Percentiles rank a stretch among this genome's conserved stretches.
These are phyloP conservation scores for Hypoxylon fragiforme DNA, from an alignment of 495 filamentous ascomycete genomes.

Conservation along the genomic window DNA sequence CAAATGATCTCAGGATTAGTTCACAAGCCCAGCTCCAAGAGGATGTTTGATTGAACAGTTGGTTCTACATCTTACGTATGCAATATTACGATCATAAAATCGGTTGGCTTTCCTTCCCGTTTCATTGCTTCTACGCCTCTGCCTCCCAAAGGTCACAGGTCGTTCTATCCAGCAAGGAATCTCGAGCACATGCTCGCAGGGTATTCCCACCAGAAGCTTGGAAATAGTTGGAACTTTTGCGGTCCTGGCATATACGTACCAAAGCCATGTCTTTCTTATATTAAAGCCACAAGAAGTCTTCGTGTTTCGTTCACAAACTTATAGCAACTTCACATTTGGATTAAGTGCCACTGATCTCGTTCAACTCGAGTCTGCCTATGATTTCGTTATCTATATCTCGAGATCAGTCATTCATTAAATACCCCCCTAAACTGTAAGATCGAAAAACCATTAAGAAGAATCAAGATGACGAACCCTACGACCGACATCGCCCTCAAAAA, in stretches of 20 bases:
- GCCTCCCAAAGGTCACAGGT: slow-evolving; percentile 22
- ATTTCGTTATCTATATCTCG: background rate
- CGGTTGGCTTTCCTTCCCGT: slow-evolving; percentile 15
- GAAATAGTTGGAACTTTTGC: background rate
- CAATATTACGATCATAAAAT: slow-evolving; percentile 8
- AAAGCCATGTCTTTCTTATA: background rate
- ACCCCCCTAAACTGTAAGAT: too few relatives aligned
- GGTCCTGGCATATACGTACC: slow-evolving; percentile 9
- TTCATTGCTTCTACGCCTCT: slow-evolving; percentile 9
- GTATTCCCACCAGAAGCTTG: slow-evolving; percentile 7
- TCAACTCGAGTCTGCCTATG: background rate
- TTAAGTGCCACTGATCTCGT: background rate
- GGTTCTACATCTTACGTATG: slow-evolving; percentile 27
- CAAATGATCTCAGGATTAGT: slow-evolving; percentile 28
- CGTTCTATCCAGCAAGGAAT: slow-evolving; percentile 26
- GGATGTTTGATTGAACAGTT: slow-evolving; percentile 16
- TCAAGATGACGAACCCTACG: slow-evolving; percentile 47
- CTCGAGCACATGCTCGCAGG: slow-evolving; percentile 30
- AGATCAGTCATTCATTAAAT: background rate
- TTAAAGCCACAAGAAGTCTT: background rate
- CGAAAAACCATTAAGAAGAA: too few relatives aligned
- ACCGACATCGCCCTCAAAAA: slow-evolving; percentile 66
- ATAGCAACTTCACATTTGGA: background rate
- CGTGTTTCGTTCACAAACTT: background rate
- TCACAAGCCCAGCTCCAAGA: slow-evolving; percentile 21